These are phyloP conservation scores for Saccharomycopsis malanga DNA, from an alignment of 805 yeast genomes.

Conservation along the genomic window DNA sequence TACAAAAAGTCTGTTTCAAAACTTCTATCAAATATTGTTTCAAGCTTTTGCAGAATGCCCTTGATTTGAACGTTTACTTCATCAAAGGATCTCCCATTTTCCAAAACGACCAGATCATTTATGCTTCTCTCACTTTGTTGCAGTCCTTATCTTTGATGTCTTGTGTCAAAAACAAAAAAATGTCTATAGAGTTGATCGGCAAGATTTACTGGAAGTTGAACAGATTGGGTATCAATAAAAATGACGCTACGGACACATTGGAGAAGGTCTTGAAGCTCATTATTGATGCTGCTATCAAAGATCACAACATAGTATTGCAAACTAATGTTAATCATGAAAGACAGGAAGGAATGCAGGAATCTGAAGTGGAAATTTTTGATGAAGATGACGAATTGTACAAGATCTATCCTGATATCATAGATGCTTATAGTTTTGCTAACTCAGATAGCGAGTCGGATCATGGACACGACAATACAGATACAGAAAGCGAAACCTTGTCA, in stretches of 20 bases:
- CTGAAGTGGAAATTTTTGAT: slow-evolving; percentile 5
- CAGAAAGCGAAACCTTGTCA: no score
- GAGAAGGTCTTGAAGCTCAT: slow-evolving; percentile 47
- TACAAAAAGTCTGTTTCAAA: slow-evolving; percentile 29
- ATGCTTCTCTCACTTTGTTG: slow-evolving; percentile 46
- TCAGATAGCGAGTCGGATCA: slow-evolving; percentile 6
- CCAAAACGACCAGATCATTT: slow-evolving; percentile 45
- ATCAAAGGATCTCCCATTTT: slow-evolving; percentile 51
- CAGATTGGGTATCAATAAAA: slow-evolving; percentile 47
- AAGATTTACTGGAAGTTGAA: slow-evolving; percentile 53
- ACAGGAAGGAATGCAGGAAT: slow-evolving; percentile 5
- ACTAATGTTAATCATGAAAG: not conserved
- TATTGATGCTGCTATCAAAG: slow-evolving; percentile 38
- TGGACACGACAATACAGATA: no score
- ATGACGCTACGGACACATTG: slow-evolving; percentile 55
- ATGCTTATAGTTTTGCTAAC: slow-evolving; percentile 3
- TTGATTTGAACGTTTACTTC: slow-evolving; percentile 37
- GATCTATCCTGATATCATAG: slow-evolving; percentile 5
- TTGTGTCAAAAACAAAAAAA: slow-evolving; percentile 31
- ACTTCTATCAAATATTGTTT: slow-evolving; percentile 42
- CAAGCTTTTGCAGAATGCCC: slow-evolving; percentile 38
- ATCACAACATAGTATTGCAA: not conserved
- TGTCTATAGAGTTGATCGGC: slow-evolving; percentile 41
- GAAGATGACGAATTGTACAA: slow-evolving; percentile 8
- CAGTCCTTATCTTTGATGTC: slow-evolving; percentile 37